A percentile compares a stretch with the other conserved stretches of the same genome.
Conservation (phyloP, 2,329 filamentous ascomycete species). For the Pseudogymnoascus sp. region DNA sequence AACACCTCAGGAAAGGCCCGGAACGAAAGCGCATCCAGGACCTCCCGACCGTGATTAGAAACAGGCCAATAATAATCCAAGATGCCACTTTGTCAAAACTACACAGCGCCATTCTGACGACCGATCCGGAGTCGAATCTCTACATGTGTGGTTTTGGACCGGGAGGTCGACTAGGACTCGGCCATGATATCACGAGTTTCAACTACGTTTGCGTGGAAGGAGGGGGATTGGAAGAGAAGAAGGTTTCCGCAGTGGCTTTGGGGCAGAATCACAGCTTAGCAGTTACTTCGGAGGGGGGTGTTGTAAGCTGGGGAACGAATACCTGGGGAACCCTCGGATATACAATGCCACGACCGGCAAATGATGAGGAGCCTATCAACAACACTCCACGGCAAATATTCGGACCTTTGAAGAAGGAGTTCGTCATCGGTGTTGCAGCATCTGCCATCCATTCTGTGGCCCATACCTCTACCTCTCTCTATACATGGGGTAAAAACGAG, state of each 20-base stretch:
- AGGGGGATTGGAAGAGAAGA: constrained; percentile 63
- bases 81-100: constrained; percentile 86
- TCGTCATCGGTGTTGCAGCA: constrained; percentile 72
- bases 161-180: constrained; percentile 79
- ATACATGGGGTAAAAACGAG: constrained; percentile 91
- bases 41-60: constrained; percentile 65
- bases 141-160: constrained; percentile 90
- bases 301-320: constrained; percentile 94
- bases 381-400: constrained; percentile 80
- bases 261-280: constrained; percentile 90
- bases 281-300: constrained; percentile 74
- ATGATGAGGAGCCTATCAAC: constrained; percentile 79
- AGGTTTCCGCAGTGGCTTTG: constrained; percentile 67
- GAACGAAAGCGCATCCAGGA: constrained; percentile 33
- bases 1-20: constrained; percentile 17
- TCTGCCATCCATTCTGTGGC: constrained; percentile 89
- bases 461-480: constrained; percentile 71
- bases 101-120: constrained; percentile 80
- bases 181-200: constrained; percentile 84
- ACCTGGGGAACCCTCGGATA: constrained; percentile 81
- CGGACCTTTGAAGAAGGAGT: constrained; percentile 80
- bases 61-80: constrained; percentile 64
- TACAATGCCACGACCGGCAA: constrained; percentile 54
- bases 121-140: constrained; percentile 80
- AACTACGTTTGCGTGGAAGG: constrained; percentile 75